These are phyloP conservation scores for Acanthochlamys bracteata DNA, from an alignment of 106 monocot genomes.

Conservation along the genomic window DNA sequence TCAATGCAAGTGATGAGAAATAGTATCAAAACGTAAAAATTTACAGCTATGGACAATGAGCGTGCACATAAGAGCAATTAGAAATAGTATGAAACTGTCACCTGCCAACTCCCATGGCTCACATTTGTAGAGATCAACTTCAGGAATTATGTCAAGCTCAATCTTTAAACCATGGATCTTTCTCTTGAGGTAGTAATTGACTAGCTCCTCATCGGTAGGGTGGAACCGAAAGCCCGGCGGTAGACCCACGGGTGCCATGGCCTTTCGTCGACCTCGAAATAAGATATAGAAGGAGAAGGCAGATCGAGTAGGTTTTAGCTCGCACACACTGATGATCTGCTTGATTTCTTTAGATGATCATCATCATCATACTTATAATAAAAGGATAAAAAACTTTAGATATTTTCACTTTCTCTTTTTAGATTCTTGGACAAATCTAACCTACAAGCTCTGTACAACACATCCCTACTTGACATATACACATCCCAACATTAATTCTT, in stretches of 20 bases:
- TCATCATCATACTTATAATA: conserved; percentile 15
- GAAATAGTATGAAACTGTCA: neutral
- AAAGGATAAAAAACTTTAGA: conserved; percentile 13
- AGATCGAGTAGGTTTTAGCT: neutral
- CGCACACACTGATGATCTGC: neutral
- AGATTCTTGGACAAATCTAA: conserved; percentile 1
- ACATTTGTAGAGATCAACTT: conserved; percentile 19
- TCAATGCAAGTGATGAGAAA: no score
- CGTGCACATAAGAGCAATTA: no score
- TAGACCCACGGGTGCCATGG: conserved; percentile 35
- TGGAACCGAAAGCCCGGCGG: conserved; percentile 39
- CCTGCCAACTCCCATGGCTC: conserved; percentile 38
- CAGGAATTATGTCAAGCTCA: conserved; percentile 35
- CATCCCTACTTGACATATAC: neutral
- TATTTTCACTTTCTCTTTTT: conserved; percentile 6
- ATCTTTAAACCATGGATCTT: conserved; percentile 44
- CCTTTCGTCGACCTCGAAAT: neutral
- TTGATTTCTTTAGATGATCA: conserved; percentile 7
- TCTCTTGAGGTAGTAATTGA: conserved; percentile 21
- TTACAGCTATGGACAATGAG: no score
- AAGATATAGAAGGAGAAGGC: neutral
- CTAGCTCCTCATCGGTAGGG: conserved; percentile 10
- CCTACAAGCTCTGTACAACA: conserved; percentile 2
- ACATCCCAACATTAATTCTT: neutral
- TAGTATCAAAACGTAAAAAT: no score